These are phyloP conservation scores for Zygoascus biomembranicola DNA, from an alignment of 805 yeast species.

Conservation along the genomic window DNA sequence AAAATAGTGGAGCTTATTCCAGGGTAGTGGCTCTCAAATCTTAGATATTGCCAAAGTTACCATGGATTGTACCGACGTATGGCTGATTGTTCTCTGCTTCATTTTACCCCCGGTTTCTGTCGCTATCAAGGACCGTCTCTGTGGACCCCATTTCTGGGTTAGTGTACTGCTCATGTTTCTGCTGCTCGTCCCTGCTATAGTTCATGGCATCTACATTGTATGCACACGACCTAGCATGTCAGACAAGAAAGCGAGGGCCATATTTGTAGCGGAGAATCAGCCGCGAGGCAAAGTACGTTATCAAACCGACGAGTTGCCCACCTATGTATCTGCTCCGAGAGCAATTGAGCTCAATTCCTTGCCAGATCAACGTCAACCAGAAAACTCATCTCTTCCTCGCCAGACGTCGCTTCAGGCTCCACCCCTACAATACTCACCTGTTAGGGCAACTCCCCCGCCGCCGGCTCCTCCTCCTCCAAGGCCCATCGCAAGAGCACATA, in stretches of 20 bases:
- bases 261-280: neutral
- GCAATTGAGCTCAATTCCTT: neutral
- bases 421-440: too few relatives aligned
- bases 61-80: neutral
- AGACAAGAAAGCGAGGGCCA: neutral
- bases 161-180: neutral
- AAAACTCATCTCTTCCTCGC: too few relatives aligned
- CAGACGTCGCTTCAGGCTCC: too few relatives aligned
- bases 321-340: neutral
- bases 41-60: neutral
- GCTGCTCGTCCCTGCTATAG: neutral
- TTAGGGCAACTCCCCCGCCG: neutral
- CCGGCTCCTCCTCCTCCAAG: neutral
- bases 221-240: neutral
- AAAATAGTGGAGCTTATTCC: too few relatives aligned
- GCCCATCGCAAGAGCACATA: neutral
- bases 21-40: too few relatives aligned
- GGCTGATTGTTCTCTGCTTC: neutral
- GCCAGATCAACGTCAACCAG: too few relatives aligned
- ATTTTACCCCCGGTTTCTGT: neutral
- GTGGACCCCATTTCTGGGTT: neutral
- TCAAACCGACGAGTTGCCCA: neutral
- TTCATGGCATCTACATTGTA: neutral
- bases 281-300: neutral
- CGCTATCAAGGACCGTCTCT: neutral